A percentile compares a stretch with the other conserved stretches of the same genome.
Evolutionary conservation across 805 yeast genomes (phyloP).

Genomic region (Metschnikowia similis): DNA sequence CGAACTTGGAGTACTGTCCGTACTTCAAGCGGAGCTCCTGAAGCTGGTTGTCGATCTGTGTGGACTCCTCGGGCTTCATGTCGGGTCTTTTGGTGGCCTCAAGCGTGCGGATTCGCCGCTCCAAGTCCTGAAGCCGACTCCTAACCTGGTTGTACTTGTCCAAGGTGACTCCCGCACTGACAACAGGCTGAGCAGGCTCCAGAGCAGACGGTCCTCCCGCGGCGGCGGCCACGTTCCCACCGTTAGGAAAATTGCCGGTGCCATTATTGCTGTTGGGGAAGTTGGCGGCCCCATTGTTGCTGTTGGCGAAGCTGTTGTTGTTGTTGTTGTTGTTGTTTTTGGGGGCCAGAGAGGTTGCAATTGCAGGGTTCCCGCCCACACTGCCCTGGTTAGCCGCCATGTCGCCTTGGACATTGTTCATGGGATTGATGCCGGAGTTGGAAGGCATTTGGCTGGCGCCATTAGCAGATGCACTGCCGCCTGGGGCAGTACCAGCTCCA

Average conservation of each 20-base stretch:
- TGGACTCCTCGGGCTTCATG: conserved; percentile 42
- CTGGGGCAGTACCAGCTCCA: neutral
- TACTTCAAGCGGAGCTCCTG: conserved; percentile 43
- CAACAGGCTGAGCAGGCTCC: neutral
- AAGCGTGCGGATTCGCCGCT: conserved; percentile 46
- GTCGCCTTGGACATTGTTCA: neutral
- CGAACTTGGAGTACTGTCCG: conserved; percentile 48
- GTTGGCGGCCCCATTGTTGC: neutral
- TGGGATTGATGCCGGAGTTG: neutral
- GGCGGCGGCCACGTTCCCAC: neutral
- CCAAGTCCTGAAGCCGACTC: conserved; percentile 45
- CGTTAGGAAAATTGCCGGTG: neutral
- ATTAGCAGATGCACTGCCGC: neutral
- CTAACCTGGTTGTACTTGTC: conserved; percentile 43
- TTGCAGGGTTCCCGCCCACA: neutral
- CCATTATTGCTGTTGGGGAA: neutral
- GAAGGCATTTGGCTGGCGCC: neutral
- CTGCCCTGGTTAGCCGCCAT: neutral
- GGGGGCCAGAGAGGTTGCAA: neutral
- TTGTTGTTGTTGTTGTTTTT: neutral
- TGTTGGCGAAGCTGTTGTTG: neutral
- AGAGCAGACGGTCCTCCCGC: neutral
- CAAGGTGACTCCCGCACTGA: conserved; percentile 19
- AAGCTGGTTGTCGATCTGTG: conserved; percentile 46
- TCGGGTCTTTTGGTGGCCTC: conserved; percentile 44